Base-by-base conservation (phyloP, 1,284 basidiomycete genomes). In the Ustilago cynodontis region DNA sequence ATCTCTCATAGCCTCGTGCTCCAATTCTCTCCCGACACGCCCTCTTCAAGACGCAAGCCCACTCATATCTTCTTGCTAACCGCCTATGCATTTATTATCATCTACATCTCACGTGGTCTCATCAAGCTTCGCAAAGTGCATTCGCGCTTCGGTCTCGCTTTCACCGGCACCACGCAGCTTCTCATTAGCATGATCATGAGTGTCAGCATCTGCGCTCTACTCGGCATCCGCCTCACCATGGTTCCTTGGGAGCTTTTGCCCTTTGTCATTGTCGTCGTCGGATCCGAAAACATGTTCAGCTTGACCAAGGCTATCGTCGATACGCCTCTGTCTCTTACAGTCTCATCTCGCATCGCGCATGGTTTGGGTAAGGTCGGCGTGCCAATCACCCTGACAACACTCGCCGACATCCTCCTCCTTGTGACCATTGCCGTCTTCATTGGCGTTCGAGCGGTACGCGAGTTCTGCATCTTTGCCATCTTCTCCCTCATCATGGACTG, bases 211-310 rank as follows among this genome's bases (percentile, higher is more conserved):
- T 94, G 94, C 81, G 93, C 93, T 20, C 88, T 95, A 22, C 90
- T 92, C 51, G 92, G 93, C 1, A 93, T 94, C 86, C 91, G 91
- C 70, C 90, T 95, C 9, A 94, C 92, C 0, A 91, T 94, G 89
- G 92, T 95, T 22, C 94, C 93, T 31, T 94, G 93, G 94, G 89
- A 89, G 83, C 88, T 97, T 41, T 89, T 98, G 60, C 95, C 95
- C 0, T 93, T 98, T 71, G 93, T 98, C 54, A 94, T 99, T 56
- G 91, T 95, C 18, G 95, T 98, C 77, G 93, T 98, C 20, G 96
- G 96, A 10, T 93, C 94, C 1, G 96, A 98, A 87, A 98, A 98
- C 83, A 98, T 98, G 95, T 94, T 94, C 85, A 93, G 92, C 80
- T 88, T 99, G 83, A 94, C 95, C 85, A 82, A 94, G 80, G 94